Base-by-base conservation (phyloP, 306 rosid species). In the Trifolium pratense region DNA sequence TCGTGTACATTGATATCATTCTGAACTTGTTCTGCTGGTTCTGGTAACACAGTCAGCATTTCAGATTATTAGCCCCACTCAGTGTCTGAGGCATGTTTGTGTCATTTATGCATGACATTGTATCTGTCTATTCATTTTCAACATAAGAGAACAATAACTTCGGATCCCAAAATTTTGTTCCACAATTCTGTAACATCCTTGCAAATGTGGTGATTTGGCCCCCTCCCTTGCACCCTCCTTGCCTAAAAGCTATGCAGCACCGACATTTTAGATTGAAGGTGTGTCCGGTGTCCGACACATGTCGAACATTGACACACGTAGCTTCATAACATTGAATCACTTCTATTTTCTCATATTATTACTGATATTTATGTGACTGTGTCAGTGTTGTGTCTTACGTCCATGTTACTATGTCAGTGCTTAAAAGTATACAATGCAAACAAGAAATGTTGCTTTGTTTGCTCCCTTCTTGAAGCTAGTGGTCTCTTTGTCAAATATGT, bases 381-480 rank as follows among this genome's bases (percentile, higher is more conserved):
- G 34, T 8, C 9, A 36, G 2, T 7, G 39, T 36, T 36, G 39
- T 7, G 9, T 34, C 37, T 34, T 34, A 1, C 6, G 37, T 34
- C 37, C 37, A 6, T 34, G 37, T 34, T 7, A 34, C 37, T 9
- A 6, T 34, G 37, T 34, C 1, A 34, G 37, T 34, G 37, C 37
- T 34, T 34, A 32, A 5, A 43, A 42, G 5, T 0, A 43, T 9
- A 49, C 11, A n/a, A 16, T 51, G 57, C 12, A 21, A 18, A 48
- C 40, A 7, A 26, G 60, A 26, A 73, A 51, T 45, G 39, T 60
- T 43, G 14, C 14, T 58, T 56, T 56, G 60, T 58, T 43, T 40
- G 76, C 56, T 67, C 51, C 63, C 42, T 64, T 81, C 70, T 72
- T 77, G 13, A 40, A 66, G 63, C 26, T 51, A 58, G 63, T 52